A percentile compares a stretch with the other conserved stretches of the same genome.
phyloP scores from a whole-genome alignment of 345 rosid genomes.

The Melaleuca alternifolia region DNA sequence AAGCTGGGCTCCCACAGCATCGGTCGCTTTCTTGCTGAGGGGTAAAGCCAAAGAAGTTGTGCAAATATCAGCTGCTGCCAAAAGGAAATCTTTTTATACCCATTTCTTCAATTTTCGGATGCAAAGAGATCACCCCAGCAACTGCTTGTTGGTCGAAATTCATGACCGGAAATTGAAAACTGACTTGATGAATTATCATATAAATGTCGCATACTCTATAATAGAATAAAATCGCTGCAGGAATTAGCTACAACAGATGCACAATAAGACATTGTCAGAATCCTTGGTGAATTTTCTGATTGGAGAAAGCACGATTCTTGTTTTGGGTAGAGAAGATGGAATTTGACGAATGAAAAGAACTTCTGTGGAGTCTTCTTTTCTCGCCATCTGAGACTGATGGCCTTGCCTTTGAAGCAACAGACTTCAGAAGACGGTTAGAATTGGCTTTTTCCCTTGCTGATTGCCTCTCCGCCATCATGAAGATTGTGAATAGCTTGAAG shows the following conservation, averaged over 20 bases:
- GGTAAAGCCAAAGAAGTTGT: background rate
- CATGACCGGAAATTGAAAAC: background rate
- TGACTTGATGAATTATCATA: background rate
- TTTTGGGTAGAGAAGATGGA: too few relatives aligned
- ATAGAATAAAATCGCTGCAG: too few relatives aligned
- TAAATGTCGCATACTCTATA: background rate
- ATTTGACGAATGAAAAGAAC: too few relatives aligned
- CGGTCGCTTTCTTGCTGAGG: background rate
- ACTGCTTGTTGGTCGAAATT: background rate
- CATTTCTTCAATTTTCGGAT: background rate
- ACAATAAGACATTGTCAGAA: background rate
- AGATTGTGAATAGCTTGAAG: constrained; percentile 76
- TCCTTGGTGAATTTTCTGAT: background rate
- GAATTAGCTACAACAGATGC: background rate
- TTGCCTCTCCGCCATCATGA: constrained; percentile 24
- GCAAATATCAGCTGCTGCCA: background rate
- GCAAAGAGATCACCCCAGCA: background rate
- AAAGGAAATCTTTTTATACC: background rate
- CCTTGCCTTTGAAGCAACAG: constrained; percentile 60
- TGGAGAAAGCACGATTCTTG: background rate
- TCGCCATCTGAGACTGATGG: constrained; percentile 82
- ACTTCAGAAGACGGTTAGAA: constrained; percentile 11
- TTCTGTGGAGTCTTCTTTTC: constrained; percentile 57
- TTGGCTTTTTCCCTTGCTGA: constrained; percentile 29
- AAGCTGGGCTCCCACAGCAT: too few relatives aligned